phyloP scores from a whole-genome alignment of 2,329 filamentous ascomycete genomes.

The Thermothelomyces thermophilus region DNA sequence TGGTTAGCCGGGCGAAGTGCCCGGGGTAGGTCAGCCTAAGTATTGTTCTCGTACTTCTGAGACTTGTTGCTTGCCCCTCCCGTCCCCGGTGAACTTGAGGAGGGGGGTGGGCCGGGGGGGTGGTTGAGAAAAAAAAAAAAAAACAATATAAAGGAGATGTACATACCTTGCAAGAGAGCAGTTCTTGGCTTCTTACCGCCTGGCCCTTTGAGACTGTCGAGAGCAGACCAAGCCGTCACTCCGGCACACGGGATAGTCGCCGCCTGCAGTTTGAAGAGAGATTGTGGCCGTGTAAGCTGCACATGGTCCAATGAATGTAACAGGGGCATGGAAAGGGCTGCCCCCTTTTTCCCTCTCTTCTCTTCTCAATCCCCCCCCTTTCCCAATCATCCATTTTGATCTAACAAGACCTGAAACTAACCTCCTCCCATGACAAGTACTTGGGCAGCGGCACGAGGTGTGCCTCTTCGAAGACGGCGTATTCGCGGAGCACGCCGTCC shows the following conservation, averaged over 20 bases:
- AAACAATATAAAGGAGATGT: too few relatives aligned
- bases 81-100: too few relatives aligned
- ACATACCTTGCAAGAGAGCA: conserved; percentile 14
- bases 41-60: too few relatives aligned
- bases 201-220: conserved; percentile 9
- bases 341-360: too few relatives aligned
- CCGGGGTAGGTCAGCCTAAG: too few relatives aligned
- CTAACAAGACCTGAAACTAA: background rate
- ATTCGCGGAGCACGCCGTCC: conserved; percentile 24
- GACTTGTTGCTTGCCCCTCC: too few relatives aligned
- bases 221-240: conserved; percentile 22
- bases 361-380: too few relatives aligned
- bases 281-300: background rate
- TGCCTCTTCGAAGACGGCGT: conserved; percentile 20
- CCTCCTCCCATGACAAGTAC: conserved; percentile 25
- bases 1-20: background rate
- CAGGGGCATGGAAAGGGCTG: background rate
- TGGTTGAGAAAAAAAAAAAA: too few relatives aligned
- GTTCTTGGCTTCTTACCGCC: background rate
- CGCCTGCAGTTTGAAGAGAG: conserved; percentile 4
- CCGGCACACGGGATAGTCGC: conserved; percentile 22
- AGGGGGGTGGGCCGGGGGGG: too few relatives aligned
- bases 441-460: conserved; percentile 20
- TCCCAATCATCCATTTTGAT: too few relatives aligned
- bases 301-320: background rate